These are phyloP conservation scores for Aspergillus terreus DNA, from an alignment of 2,329 filamentous ascomycete genomes.

Conservation along the genomic window DNA sequence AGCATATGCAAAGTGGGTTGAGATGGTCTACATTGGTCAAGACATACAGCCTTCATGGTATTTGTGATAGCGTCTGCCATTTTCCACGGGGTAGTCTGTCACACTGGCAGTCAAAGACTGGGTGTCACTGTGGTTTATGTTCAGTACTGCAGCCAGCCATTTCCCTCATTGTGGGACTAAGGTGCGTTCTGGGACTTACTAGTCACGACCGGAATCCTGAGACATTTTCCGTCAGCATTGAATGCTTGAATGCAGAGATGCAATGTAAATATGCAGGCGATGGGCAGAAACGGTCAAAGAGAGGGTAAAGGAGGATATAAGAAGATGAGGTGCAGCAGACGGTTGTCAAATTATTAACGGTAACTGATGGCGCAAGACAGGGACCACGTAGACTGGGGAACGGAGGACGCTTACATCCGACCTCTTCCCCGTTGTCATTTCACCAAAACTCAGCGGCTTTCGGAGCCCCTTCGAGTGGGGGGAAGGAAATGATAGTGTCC, in stretches of 20 bases:
- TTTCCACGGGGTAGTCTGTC: slow-evolving; percentile 41
- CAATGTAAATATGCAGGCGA: not conserved
- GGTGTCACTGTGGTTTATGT: slow-evolving; percentile 32
- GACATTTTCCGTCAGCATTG: slow-evolving; percentile 17
- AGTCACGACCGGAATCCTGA: slow-evolving; percentile 23
- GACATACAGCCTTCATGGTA: slow-evolving; percentile 43
- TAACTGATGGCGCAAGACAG: not conserved
- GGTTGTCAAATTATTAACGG: slow-evolving; percentile 1
- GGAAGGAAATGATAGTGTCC: slow-evolving; percentile 2
- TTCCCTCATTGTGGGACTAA: not conserved
- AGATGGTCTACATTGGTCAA: not conserved
- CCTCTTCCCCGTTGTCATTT: slow-evolving; percentile 11
- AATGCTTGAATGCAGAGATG: not conserved
- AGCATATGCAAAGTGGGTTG: slow-evolving; percentile 6
- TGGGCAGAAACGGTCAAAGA: not conserved
- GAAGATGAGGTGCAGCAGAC: not conserved
- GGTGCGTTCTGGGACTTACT: slow-evolving; percentile 18
- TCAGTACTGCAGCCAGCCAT: not conserved
- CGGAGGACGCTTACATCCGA: slow-evolving; percentile 12
- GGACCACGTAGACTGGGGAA: not conserved
- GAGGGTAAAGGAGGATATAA: not conserved
- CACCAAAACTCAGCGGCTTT: slow-evolving; percentile 5
- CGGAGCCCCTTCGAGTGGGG: slow-evolving; percentile 10
- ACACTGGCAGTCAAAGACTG: slow-evolving; percentile 42
- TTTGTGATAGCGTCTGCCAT: slow-evolving; percentile 43